These are phyloP conservation scores for Aspergillus nanangensis DNA, from an alignment of 495 filamentous ascomycete species.

Conservation along the genomic window DNA sequence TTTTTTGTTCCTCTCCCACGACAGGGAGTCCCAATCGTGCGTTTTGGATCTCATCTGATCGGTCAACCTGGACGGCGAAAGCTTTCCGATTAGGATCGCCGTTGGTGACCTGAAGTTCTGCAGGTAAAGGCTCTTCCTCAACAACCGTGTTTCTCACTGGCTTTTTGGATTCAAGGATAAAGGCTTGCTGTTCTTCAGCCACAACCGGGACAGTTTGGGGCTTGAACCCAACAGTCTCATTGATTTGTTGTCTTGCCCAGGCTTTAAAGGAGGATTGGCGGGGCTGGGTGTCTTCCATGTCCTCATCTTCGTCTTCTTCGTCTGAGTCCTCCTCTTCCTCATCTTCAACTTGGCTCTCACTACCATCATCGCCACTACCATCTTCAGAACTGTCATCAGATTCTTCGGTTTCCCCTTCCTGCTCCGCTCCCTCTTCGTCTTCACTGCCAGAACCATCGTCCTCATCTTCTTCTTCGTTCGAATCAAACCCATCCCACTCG, in stretches of 20 bases:
- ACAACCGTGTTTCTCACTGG: slow-evolving; percentile 38
- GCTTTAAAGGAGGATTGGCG: slow-evolving; percentile 78
- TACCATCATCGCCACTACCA: slow-evolving; percentile 5
- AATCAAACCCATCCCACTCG: slow-evolving; percentile 60
- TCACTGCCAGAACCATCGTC: slow-evolving; percentile 12
- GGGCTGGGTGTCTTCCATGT: slow-evolving; percentile 36
- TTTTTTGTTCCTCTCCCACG: slow-evolving; percentile 91
- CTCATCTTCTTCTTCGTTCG: slow-evolving; percentile 28
- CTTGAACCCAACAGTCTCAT: slow-evolving; percentile 63
- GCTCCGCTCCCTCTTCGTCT: slow-evolving; percentile 13
- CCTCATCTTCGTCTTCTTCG: slow-evolving; percentile 22
- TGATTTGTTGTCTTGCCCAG: slow-evolving; percentile 85
- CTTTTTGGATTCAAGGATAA: slow-evolving; percentile 19
- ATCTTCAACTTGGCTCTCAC: slow-evolving; percentile 20
- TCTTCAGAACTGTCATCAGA: slow-evolving; percentile 15
- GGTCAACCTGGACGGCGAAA: slow-evolving; percentile 67
- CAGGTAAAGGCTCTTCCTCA: slow-evolving; percentile 71
- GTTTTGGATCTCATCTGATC: slow-evolving; percentile 68
- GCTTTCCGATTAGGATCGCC: slow-evolving; percentile 63
- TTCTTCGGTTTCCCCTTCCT: slow-evolving; percentile 14
- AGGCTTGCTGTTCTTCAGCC: slow-evolving; percentile 22
- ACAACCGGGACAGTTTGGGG: slow-evolving; percentile 38
- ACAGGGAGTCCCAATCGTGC: slow-evolving; percentile 79
- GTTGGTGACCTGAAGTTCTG: slow-evolving; percentile 63
- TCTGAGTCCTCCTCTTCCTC: slow-evolving; percentile 20